Conservation (phyloP, 1,284 basidiomycete genomes). For the Cerioporus squamosus region DNA sequence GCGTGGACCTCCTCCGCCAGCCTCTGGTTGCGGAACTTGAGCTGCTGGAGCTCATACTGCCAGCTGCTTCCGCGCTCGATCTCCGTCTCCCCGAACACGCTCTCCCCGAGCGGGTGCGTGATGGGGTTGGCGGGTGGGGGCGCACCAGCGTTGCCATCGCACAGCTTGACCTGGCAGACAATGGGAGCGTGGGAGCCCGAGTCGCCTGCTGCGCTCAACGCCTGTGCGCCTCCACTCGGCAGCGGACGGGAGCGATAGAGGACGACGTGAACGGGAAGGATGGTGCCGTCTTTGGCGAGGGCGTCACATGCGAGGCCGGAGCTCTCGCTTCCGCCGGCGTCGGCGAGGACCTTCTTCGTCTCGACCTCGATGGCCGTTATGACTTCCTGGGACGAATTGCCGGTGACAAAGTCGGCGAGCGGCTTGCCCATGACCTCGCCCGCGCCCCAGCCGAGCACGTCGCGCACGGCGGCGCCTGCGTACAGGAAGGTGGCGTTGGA, state of each 20-base stretch:
- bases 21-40: constrained; percentile 76
- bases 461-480: constrained; percentile 51
- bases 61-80: constrained; percentile 73
- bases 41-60: constrained; percentile 92
- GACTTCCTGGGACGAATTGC: constrained; percentile 20
- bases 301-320: constrained; percentile 37
- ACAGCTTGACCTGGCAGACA: constrained; percentile 33
- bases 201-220: constrained; percentile 1
- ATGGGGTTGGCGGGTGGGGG: constrained; percentile 18
- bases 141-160: constrained; percentile 12
- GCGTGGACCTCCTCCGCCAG: constrained; percentile 70
- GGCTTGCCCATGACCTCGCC: constrained; percentile 73
- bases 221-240: not conserved
- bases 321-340: constrained; percentile 27
- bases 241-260: constrained; percentile 39
- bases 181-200: constrained; percentile 17
- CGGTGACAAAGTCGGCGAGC: constrained; percentile 54
- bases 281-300: constrained; percentile 39
- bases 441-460: constrained; percentile 69
- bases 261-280: constrained; percentile 39
- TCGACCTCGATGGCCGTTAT: constrained; percentile 27
- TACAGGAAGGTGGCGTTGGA: constrained; percentile 55
- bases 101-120: constrained; percentile 39
- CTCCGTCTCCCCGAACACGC: constrained; percentile 80
- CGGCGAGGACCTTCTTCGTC: constrained; percentile 25